phyloP scores from a whole-genome alignment of 768 basidiomycete genomes.

The Pholiota microspora region DNA sequence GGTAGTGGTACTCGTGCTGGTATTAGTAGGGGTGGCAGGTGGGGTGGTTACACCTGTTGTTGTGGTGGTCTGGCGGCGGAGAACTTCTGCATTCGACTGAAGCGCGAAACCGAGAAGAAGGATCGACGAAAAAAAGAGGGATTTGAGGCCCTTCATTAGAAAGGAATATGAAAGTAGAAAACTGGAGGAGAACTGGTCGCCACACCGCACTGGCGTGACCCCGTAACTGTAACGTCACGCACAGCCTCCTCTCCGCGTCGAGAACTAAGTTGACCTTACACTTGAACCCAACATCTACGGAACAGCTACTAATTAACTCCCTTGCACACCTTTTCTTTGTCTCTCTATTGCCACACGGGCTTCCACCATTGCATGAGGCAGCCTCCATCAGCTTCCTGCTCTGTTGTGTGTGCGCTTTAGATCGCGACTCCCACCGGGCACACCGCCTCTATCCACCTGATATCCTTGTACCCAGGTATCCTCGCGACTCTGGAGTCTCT shows the following conservation, averaged over 20 bases:
- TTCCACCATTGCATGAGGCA: not conserved
- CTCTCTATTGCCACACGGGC: not conserved
- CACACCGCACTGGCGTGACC: not conserved
- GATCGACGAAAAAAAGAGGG: slow-evolving; percentile 8
- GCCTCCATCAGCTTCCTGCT: not conserved
- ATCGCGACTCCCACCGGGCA: not conserved
- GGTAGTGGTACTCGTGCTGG: not conserved
- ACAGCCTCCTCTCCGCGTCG: not conserved
- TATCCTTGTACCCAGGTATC: not conserved
- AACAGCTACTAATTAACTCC: not conserved
- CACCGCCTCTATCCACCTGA: not conserved
- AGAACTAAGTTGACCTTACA: too few species aligned
- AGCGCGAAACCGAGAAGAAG: slow-evolving; percentile 7
- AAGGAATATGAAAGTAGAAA: not conserved
- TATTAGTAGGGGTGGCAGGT: not conserved
- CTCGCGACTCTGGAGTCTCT: too few species aligned
- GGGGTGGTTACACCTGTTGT: not conserved
- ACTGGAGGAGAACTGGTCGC: not conserved
- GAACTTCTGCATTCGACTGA: slow-evolving; percentile 6
- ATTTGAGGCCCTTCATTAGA: slow-evolving; percentile 13
- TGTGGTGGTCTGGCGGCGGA: not conserved
- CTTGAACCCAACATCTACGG: too few species aligned
- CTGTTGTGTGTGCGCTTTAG: not conserved
- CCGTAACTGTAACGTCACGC: not conserved
- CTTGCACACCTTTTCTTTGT: not conserved